These are phyloP conservation scores for Streptanthus diversifolius DNA, from an alignment of 345 rosid species.

Conservation along the genomic window DNA sequence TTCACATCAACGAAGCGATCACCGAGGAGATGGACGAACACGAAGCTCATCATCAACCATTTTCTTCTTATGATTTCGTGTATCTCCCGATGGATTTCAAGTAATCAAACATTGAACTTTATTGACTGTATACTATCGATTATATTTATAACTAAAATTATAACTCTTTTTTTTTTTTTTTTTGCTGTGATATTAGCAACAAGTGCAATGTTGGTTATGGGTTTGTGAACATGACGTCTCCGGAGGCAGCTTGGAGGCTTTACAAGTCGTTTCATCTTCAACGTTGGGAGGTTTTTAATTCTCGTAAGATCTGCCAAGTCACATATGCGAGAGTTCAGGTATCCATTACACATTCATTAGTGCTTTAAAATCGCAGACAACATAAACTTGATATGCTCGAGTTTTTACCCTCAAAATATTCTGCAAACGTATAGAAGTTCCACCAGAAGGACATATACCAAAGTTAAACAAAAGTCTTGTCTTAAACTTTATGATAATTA, in stretches of 20 bases:
- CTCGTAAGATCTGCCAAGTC: conserved; percentile 87
- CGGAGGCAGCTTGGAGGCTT: conserved; percentile 73
- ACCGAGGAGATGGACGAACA: conserved; percentile 24
- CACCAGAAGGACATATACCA: neutral
- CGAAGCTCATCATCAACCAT: conserved; percentile 48
- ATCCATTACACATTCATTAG: neutral
- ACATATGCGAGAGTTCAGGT: conserved; percentile 97
- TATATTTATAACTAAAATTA: neutral
- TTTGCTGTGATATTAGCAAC: conserved; percentile 50
- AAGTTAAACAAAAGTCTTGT: neutral
- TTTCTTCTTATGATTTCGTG: conserved; percentile 87
- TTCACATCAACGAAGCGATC: conserved; percentile 75
- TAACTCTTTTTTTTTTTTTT: neutral
- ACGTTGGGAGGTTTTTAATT: conserved; percentile 95
- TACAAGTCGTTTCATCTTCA: conserved; percentile 85
- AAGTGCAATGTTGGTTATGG: conserved; percentile 99
- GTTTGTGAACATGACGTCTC: conserved; percentile 96
- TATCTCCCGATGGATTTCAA: conserved; percentile 99
- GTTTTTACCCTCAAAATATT: neutral
- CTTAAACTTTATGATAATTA: neutral
- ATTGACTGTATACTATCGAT: neutral
- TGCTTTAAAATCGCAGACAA: neutral
- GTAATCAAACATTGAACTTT: conserved; percentile 36
- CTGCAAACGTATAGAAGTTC: neutral
- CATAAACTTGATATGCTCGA: neutral